Base-by-base conservation (phyloP, 129 eudicot species). In the Saposhnikovia divaricata region DNA sequence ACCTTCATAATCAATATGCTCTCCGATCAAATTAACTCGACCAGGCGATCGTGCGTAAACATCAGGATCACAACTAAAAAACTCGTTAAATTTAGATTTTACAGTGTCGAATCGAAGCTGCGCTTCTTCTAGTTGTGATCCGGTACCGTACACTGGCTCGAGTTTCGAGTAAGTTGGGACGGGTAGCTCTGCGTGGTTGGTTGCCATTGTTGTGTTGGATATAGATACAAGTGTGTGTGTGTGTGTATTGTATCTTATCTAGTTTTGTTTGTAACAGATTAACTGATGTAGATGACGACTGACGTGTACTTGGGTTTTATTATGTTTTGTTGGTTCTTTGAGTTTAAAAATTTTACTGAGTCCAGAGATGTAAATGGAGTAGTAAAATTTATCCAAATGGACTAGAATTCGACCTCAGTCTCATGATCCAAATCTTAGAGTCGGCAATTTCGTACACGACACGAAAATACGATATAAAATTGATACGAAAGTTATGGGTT, bases 1-100 rank as follows among this genome's bases (percentile, higher is more conserved):
- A 4, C 99, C 99, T 82, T 95, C 99, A 83, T 95, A 95, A 80
- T 95, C 99, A 34, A 95, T 95, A 85, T 95, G 99, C 80, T 95
- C 99, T 28, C 99, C 99, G n/a, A 95, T 95, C 90, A 95, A 85
- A 86, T 95, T 95, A 84, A 95, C 97, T 77, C 99, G 86, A 77
- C 99, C 98, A 76, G 98, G 98, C 50, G 98, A 93, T 78, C 98
- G 92, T 78, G 97, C 96, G 48, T 85, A 94, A 70, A 92, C 43
- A 39, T 92, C 80, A 47, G 98, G 98, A 61, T 77, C 40, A 46
- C 80, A 85, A 65, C 93, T 93, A 82, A 92, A 89, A 12, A 83
- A 28, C 11, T 91, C 81, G 11, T 83, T 21, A 74, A 91, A 94
- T 55, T 90, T 91, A 18, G 93, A 86, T 16, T 90, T 90, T 42